Evolutionary conservation across 805 yeast genomes (phyloP), one percentile per base, ranked within the genome.

Genomic region (Torulaspora quercuum): DNA sequence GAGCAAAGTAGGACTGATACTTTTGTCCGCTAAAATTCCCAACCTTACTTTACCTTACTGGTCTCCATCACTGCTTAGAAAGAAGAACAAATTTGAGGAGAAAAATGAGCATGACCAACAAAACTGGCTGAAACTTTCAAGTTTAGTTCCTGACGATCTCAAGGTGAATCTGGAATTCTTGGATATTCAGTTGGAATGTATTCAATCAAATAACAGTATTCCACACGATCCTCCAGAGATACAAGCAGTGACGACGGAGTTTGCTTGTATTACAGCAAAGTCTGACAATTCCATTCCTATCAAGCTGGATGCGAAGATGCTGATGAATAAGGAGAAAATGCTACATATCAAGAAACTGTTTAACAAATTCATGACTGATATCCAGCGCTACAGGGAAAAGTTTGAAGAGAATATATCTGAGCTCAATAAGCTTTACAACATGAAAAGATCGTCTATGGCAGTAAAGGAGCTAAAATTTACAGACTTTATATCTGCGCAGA

Each of bases 261-360:
- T 67, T 15, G 24, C 65, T 4, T 61, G 55, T n/a, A 50, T 65
- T 7, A 65, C 66, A 19, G 53, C 52, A 5, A 57, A 44, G 26
- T 65, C 71, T 0, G 57, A 50, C 6, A 46, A 54, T 15, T 58
- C 69, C 1, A 67, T 71, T 26, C 75, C 76, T 11, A 50, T 70
- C 11, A 62, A 62, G 34, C 41, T 71, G n/a, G 61, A 65, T 12
- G 43, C 62, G 0, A 62, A 58, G 31, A 35, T 62, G 17, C 43
- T 65, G 13, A 25, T 53, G 23, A 49, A 54, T 26, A 34, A 49
- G 12, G 48, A 49, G 1, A 54, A 49, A 27, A 26, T 61, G 21
- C 36, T 44, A 2, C 35, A 40, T 10, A 36, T 65, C 10, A 55
- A 52, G 26, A 14, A 26, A 14, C 50, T 43, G 11, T 66, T 63